Percentiles rank a stretch among this genome's conserved stretches.
phyloP scores from a whole-genome alignment of 139 green algal species.

The Gonium pectorale region DNA sequence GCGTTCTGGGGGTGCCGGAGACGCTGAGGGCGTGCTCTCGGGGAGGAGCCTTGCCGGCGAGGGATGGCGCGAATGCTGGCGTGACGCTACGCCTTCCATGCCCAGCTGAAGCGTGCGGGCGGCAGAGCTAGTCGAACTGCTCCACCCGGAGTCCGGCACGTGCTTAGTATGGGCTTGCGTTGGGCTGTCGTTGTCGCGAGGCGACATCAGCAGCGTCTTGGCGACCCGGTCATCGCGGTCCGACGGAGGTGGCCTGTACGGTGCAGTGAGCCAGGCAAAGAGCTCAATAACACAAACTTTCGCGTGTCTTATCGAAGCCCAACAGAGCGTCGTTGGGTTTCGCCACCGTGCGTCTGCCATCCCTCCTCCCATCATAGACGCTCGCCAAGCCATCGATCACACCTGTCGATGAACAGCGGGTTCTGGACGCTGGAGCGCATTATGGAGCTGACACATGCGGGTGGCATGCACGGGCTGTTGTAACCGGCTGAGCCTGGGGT shows the following conservation, averaged over 20 bases:
- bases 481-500: slow-evolving; percentile 22
- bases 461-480: background rate
- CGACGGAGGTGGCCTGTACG: background rate
- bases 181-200: background rate
- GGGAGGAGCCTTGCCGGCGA: too few relatives aligned
- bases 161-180: too few relatives aligned
- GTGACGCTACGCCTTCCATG: too few relatives aligned
- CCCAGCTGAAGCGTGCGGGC: too few relatives aligned
- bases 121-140: background rate
- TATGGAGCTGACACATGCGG: background rate
- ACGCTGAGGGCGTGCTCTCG: too few relatives aligned
- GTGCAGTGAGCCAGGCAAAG: too few relatives aligned
- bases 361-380: background rate
- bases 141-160: background rate
- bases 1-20: too few relatives aligned
- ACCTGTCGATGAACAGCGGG: slow-evolving; percentile 23
- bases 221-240: background rate
- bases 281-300: too few relatives aligned
- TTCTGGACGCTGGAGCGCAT: slow-evolving; percentile 22
- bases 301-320: too few relatives aligned
- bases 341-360: too few relatives aligned
- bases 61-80: too few relatives aligned
- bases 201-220: slow-evolving; percentile 4
- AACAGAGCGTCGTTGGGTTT: too few relatives aligned
- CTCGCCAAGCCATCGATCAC: background rate